A percentile compares a stretch with the other conserved stretches of the same genome.
Conservation (phyloP, 2,329 filamentous ascomycete species). For the Chaetomiaceae sp. region DNA sequence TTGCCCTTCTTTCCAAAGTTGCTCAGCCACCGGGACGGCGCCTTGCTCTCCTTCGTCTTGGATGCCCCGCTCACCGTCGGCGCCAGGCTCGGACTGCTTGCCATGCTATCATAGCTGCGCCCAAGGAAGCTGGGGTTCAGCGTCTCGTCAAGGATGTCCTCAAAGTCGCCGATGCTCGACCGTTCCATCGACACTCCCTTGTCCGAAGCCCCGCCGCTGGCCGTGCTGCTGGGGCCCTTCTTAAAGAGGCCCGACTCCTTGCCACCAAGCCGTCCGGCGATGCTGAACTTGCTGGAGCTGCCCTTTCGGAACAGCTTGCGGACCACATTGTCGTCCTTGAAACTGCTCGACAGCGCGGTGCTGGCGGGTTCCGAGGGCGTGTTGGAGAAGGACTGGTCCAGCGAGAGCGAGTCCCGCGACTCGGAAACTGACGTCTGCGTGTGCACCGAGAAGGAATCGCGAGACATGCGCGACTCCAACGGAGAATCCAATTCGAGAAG, state of each 20-base stretch:
- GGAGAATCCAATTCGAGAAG: constrained; percentile 47
- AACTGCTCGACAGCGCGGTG: constrained; percentile 38
- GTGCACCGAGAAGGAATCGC: constrained; percentile 53
- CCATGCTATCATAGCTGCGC: constrained; percentile 52
- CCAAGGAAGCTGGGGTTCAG: constrained; percentile 40
- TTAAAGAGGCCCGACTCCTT: constrained; percentile 54
- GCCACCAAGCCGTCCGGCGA: constrained; percentile 49
- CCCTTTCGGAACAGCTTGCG: constrained; percentile 60
- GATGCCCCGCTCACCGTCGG: constrained; percentile 37
- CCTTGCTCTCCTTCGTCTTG: constrained; percentile 36
- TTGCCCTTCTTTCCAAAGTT: constrained; percentile 55
- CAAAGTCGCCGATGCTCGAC: constrained; percentile 53
- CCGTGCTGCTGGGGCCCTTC: constrained; percentile 44
- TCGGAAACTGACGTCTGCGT: constrained; percentile 56
- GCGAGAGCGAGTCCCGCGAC: constrained; percentile 52
- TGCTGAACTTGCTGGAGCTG: constrained; percentile 60
- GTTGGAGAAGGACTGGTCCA: constrained; percentile 54
- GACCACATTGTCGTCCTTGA: constrained; percentile 49
- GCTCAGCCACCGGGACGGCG: constrained; percentile 41
- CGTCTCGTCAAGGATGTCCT: constrained; percentile 47
- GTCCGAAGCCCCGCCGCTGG: constrained; percentile 54
- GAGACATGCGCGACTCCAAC: constrained; percentile 49
- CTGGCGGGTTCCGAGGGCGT: constrained; percentile 49
- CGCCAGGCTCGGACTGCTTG: constrained; percentile 53
- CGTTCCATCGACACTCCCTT: constrained; percentile 51